Conservation (phyloP, 1,284 basidiomycete species). For the Phlebopus sp. region DNA sequence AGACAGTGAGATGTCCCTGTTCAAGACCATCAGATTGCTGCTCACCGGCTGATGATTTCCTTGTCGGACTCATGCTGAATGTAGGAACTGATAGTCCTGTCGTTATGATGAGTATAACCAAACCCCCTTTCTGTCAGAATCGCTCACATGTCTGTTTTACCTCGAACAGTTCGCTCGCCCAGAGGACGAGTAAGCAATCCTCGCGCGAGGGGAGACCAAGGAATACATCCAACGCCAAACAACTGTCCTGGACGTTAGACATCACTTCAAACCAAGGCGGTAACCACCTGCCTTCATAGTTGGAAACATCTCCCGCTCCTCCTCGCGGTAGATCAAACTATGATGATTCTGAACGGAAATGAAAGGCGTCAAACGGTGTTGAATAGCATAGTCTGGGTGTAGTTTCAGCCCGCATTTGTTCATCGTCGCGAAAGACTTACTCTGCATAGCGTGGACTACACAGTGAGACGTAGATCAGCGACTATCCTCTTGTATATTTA, state of each 20-base stretch:
- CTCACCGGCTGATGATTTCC: conserved; percentile 24
- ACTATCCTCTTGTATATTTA: conserved; percentile 2
- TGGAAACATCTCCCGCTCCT: conserved; percentile 53
- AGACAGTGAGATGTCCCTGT: not conserved
- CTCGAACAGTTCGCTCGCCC: conserved; percentile 21
- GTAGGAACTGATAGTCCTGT: conserved; percentile 19
- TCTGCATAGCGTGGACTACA: conserved; percentile 31
- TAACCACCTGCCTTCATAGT: conserved; percentile 17
- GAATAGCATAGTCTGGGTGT: conserved; percentile 21
- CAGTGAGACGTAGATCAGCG: conserved; percentile 2
- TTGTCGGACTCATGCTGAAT: conserved; percentile 21
- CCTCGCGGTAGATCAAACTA: conserved; percentile 44
- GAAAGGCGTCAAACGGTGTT: conserved; percentile 45
- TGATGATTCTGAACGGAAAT: conserved; percentile 55
- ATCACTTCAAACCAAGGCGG: conserved; percentile 23
- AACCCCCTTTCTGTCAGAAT: not conserved
- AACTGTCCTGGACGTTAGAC: conserved; percentile 31
- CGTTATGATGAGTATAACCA: not conserved
- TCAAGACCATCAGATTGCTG: not conserved
- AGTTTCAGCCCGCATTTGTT: conserved; percentile 24
- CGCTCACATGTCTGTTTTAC: conserved; percentile 27
- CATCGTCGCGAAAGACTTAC: conserved; percentile 11
- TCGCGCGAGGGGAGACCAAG: conserved; percentile 37
- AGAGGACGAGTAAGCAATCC: conserved; percentile 38
- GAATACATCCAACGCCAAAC: conserved; percentile 34